Evolutionary conservation across 805 yeast species (phyloP), one percentile per base, ranked within the genome.

Genomic region (Candida arabinofermentans): DNA sequence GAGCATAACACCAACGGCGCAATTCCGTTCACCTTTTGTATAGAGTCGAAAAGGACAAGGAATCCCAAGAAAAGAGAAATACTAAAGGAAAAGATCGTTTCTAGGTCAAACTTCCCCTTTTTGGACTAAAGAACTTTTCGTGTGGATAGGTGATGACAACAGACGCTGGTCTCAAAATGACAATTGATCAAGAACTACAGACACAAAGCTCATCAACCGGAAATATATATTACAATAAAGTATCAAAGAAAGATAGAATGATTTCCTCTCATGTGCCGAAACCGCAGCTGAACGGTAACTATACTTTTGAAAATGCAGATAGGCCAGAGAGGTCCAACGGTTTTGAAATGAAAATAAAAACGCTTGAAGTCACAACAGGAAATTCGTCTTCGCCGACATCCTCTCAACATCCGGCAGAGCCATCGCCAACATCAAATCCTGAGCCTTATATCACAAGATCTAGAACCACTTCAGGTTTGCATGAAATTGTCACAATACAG

Each of bases 301-400:
- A 8, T 8, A 17, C 27, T 3, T 19, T 22, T 8, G 22, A 18
- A 8, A 43, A 40, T 12, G n/a, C 40, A 5, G 48, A 40, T 6
- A 39, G 37, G 17, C 19, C 40, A 2, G 37, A 34, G 17, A 39
- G 37, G 19, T n/a, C 33, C 16, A 27, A 38, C 26, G 48, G 43
- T 22, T 48, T 47, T 5, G 48, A 50, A 19, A 40, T 47, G 48
- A 42, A 46, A 24, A 43, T 49, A n/a, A 49, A 47, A 18, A 47
- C 38, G 22, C 41, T 36, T 13, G 49, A 50, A 19, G 40, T 46
- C 27, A 21, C 42, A 7, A 39, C 44, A 21, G 32, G 36, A 19
- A 26, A 26, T 10, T 17, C 27, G 1, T 17, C 38, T 12, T 14
- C 19, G 13, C n/a, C 32, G 21, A 21, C 16, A 16, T 9, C 9